Base-by-base conservation (phyloP, 345 rosid genomes). In the Populus euphratica region DNA sequence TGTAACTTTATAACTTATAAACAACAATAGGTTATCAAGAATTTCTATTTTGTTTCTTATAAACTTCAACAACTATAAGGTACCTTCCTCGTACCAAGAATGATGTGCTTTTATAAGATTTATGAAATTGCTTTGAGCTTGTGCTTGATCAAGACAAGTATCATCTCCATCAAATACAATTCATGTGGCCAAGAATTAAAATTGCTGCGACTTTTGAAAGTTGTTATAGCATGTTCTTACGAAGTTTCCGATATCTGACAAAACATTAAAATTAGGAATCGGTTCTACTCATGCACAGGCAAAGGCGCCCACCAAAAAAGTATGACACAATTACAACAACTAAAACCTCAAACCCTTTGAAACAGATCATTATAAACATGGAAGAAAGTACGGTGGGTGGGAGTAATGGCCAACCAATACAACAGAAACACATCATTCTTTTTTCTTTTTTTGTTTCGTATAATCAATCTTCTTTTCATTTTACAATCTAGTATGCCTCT, bases 401-500 rank as follows among this genome's bases (percentile, higher is more conserved):
- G 35, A 2, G 35, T 33, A 18, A 76, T 38, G 41, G 62, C 54
- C 75, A 75, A 64, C 54, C 68, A 69, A 65, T 38, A 21, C 69
- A 38, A 59, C 23, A 59, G 27, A 23, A 59, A 59, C 64, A 59
- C 25, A 59, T n/a, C 14, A 10, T 59, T 59, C 16, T 59, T 23
- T 38, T 38, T 10, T 18, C 29, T 9, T 39, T 36, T 27, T 54
- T 73, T 47, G 36, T 52, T 3, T n/a, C 20, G 62, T 44, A 33
- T 11, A 68, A 67, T 43, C 61, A 47, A 73, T 66, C 68, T 49
- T 70, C 68, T 11, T 62, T 50, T 66, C 66, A 43, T 33, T 69
- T 73, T 69, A 81, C 81, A 70, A 23, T 49, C 74, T 49, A 49
- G 68, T 65, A 54, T 73, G 63, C 73, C 73, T 43, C 72, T 73